Conservation (phyloP, 192 early-diverging fungal species). For the Backusella luteola region DNA sequence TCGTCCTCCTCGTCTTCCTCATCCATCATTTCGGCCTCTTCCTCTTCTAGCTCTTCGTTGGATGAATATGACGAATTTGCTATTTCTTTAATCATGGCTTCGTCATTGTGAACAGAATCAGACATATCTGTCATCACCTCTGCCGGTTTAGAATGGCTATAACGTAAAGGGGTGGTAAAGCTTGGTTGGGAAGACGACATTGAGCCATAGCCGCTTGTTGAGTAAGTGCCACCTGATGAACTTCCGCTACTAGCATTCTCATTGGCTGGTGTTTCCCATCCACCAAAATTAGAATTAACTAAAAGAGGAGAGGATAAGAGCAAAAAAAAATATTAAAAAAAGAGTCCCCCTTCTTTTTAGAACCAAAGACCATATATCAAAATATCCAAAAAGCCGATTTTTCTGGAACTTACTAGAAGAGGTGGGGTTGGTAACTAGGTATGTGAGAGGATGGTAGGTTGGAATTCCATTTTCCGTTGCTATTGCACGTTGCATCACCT, state of each 20-base stretch:
- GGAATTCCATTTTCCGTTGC: constrained; percentile 15
- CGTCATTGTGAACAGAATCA: neutral
- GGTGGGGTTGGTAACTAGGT: neutral
- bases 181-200: neutral
- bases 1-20: neutral
- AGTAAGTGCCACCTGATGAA: neutral
- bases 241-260: constrained; percentile 10
- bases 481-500: constrained; percentile 33
- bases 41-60: constrained; percentile 17
- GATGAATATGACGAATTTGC: constrained; percentile 8
- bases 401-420: constrained; percentile 12
- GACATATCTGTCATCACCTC: neutral
- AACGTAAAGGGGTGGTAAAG: neutral
- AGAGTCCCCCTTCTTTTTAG: neutral
- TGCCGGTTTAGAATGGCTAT: neutral
- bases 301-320: neutral
- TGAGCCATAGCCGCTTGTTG: constrained; percentile 18
- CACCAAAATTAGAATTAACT: neutral
- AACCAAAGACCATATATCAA: neutral
- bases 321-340: neutral
- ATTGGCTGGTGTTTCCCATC: neutral
- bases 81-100: neutral
- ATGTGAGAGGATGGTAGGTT: neutral
- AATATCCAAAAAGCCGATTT: neutral
- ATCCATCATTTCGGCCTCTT: constrained; percentile 6